phyloP scores from a whole-genome alignment of 345 rosid species.

The Garcia nutans region DNA sequence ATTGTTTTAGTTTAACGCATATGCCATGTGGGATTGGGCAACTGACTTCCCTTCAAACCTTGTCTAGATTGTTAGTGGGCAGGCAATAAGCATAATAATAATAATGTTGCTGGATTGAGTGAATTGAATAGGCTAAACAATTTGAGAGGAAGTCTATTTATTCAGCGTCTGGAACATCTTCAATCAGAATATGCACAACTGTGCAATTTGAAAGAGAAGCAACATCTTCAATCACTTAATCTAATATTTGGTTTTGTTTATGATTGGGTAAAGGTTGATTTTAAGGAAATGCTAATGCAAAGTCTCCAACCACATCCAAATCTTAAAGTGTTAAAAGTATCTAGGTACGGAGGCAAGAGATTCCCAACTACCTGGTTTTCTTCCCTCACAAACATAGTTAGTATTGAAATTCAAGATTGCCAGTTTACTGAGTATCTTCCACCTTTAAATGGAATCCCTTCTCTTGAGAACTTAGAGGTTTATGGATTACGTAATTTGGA shows the following conservation, averaged over 20 bases:
- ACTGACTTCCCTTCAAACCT: constrained; percentile 10
- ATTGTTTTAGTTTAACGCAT: not conserved
- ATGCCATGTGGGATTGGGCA: constrained; percentile 12
- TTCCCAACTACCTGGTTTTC: constrained; percentile 9
- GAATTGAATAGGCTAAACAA: not conserved
- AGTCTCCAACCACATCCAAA: not conserved
- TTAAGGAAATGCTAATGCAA: not conserved
- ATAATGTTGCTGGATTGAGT: not conserved
- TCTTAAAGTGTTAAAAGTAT: not conserved
- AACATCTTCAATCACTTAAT: not conserved
- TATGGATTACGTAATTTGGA: not conserved
- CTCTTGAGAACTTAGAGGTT: not conserved
- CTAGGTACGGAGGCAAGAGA: not conserved
- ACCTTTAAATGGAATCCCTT: not conserved
- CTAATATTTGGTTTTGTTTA: not conserved
- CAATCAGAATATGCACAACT: not conserved
- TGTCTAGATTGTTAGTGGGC: not conserved
- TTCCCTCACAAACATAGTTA: constrained; percentile 2
- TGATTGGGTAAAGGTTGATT: not conserved
- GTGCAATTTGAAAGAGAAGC: constrained; percentile 2
- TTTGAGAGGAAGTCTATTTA: constrained; percentile 4
- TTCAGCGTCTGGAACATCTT: not conserved
- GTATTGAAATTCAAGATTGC: not conserved
- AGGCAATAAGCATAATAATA: not conserved
- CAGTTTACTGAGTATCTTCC: not conserved